Base-by-base conservation (phyloP, 805 yeast species). In the Nakazawaea ambrosiae region DNA sequence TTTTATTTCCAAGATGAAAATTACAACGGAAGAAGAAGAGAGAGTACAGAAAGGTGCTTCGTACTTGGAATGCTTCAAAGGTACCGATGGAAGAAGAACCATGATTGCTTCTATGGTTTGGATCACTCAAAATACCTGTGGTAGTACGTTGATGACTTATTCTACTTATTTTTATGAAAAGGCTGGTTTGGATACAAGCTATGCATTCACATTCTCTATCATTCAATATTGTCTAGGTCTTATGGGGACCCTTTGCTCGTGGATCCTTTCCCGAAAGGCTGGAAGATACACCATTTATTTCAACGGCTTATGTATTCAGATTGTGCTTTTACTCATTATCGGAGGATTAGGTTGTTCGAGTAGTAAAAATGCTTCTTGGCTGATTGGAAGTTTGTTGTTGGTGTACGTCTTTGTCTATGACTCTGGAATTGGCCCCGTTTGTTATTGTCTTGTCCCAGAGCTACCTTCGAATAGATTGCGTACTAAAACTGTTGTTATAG, bases 151-250 rank as follows among this genome's bases (percentile, higher is more conserved):
- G 45, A 63, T 68, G 66, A 68, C 69, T 16, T 66, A 63, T 47
- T 60, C 76, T 20, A 67, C 78, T 20, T 70, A 71, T 47, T 73
- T 73, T 51, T 71, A 65, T 46, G 53, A 50, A 34, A 71, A 70
- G 47, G 76, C 78, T 20, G 75, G 75, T 35, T 55, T 69, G 45
- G 51, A 63, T 11, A 50, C 59, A 3, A 50, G 56, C 22, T 59
- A 53, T 48, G 58, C 78, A 4, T 73, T 70, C 53, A 63, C 66
- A 20, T 65, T 73, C 41, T 55, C 72, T 31, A 63, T 73, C 39
- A 60, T 69, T 33, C 69, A 63, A 45, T 69, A 68, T 45, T 55
- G 54, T 31, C 51, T 71, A 34, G 77, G 75, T 32, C 46, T 69
- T 27, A 42, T 63, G 23, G 75, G 77, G 29, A 61, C 72, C 28